phyloP scores from a whole-genome alignment of 2,329 filamentous ascomycete genomes.

The Sporothrix brasiliensis region DNA sequence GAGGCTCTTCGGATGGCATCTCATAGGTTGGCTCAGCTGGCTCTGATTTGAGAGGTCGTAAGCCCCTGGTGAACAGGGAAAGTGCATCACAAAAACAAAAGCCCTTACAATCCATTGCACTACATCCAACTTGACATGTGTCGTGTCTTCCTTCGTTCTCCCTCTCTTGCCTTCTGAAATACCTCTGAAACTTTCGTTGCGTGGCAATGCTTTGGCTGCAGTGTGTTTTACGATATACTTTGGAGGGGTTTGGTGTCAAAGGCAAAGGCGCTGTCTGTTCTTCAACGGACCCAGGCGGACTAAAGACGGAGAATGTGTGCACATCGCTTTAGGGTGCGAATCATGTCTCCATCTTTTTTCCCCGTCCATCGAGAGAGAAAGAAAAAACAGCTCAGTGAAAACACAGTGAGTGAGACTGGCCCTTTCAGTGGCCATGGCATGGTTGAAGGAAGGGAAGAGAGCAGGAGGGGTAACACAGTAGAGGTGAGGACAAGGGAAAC shows the following conservation, averaged over 20 bases:
- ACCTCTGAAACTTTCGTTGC: too few relatives aligned
- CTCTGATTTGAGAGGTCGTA: too few relatives aligned
- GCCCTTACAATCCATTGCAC: neutral
- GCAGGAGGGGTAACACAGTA: too few relatives aligned
- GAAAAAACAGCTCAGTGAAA: neutral
- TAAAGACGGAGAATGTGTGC: slow-evolving; percentile 5
- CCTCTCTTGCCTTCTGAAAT: slow-evolving; percentile 1
- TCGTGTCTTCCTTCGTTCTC: neutral
- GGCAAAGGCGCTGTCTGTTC: neutral
- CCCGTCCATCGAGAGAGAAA: neutral
- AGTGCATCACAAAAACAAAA: neutral
- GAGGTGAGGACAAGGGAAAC: neutral
- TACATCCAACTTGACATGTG: neutral
- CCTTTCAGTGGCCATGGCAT: neutral
- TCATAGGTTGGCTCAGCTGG: slow-evolving; percentile 24
- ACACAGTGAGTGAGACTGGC: neutral
- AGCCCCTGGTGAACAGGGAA: too few relatives aligned
- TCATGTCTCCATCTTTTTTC: neutral
- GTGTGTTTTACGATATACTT: neutral
- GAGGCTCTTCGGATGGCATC: slow-evolving; percentile 30
- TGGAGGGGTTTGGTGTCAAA: neutral
- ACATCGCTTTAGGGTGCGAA: slow-evolving; percentile 23
- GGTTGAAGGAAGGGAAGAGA: too few relatives aligned
- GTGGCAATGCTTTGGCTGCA: too few relatives aligned
- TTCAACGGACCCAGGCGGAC: neutral